A percentile compares a stretch with the other conserved stretches of the same genome.
Evolutionary conservation across 345 rosid genomes (phyloP).

Genomic region (Nasturtium officinale): DNA sequence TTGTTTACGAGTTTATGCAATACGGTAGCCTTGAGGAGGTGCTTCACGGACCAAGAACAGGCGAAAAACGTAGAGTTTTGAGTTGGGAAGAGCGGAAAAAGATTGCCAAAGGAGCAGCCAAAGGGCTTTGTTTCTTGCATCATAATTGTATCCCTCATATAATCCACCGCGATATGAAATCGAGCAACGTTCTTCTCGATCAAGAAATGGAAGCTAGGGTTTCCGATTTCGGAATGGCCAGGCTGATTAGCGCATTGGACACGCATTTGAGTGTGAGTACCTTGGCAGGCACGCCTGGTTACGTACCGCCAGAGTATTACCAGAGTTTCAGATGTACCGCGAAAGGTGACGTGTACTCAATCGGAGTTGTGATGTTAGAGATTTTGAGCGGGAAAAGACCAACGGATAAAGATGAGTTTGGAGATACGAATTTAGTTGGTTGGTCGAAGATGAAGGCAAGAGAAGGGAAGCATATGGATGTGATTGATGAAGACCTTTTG

Average conservation of each 20-base stretch:
- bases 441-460: conserved; percentile 90
- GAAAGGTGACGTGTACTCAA: conserved; percentile 90
- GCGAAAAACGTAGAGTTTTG: conserved; percentile 54
- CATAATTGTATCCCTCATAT: conserved; percentile 98
- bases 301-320: conserved; percentile 94
- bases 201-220: conserved; percentile 96
- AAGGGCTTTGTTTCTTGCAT: conserved; percentile 91
- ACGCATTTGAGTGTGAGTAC: conserved; percentile 96
- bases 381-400: conserved; percentile 91
- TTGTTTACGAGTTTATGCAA: conserved; percentile 92
- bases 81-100: conserved; percentile 89
- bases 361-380: conserved; percentile 87
- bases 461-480: conserved; percentile 91
- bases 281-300: conserved; percentile 95
- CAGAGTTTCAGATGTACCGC: conserved; percentile 96
- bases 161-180: conserved; percentile 93
- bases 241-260: conserved; percentile 93
- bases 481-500: conserved; percentile 76
- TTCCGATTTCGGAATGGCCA: conserved; percentile 97
- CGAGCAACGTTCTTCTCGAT: conserved; percentile 87
- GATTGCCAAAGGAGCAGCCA: conserved; percentile 91
- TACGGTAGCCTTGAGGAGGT: conserved; percentile 90
- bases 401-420: conserved; percentile 93
- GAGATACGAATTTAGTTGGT: conserved; percentile 96
- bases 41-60: conserved; percentile 73